Percentiles rank a stretch among this genome's conserved stretches.
Conservation (phyloP, 2,329 filamentous ascomycete species). For the Botryotinia narcissicola region DNA sequence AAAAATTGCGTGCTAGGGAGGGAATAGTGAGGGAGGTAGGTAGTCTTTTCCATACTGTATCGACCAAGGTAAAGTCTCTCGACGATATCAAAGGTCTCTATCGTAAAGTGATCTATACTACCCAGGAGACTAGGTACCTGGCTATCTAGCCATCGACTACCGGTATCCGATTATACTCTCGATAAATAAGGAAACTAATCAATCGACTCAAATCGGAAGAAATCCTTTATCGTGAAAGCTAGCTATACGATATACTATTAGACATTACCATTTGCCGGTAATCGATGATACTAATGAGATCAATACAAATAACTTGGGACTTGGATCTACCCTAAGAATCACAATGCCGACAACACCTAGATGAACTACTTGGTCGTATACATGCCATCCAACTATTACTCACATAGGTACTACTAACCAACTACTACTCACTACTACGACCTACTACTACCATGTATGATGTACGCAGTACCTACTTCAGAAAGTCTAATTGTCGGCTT, state of each 20-base stretch:
- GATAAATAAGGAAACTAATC: neutral
- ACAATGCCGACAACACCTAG: too few relatives aligned
- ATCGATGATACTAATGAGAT: neutral
- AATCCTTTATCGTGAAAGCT: neutral
- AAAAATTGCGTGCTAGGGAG: constrained; percentile 6
- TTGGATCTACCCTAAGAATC: neutral
- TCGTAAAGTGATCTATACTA: neutral
- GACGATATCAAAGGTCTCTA: neutral
- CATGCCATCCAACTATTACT: neutral
- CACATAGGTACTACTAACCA: neutral
- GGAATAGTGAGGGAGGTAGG: neutral
- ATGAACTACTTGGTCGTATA: neutral
- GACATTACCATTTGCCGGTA: neutral
- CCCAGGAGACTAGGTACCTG: neutral
- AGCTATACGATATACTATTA: neutral
- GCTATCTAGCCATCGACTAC: neutral
- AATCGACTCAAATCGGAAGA: neutral
- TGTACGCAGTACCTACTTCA: neutral
- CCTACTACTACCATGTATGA: neutral
- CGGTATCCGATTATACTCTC: neutral
- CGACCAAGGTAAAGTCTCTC: neutral
- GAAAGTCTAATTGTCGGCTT: neutral
- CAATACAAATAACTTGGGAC: neutral
- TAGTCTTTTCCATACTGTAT: neutral
- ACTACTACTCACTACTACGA: neutral